phyloP scores from a whole-genome alignment of 1,284 basidiomycete genomes.

The Sporisorium exsertum region DNA sequence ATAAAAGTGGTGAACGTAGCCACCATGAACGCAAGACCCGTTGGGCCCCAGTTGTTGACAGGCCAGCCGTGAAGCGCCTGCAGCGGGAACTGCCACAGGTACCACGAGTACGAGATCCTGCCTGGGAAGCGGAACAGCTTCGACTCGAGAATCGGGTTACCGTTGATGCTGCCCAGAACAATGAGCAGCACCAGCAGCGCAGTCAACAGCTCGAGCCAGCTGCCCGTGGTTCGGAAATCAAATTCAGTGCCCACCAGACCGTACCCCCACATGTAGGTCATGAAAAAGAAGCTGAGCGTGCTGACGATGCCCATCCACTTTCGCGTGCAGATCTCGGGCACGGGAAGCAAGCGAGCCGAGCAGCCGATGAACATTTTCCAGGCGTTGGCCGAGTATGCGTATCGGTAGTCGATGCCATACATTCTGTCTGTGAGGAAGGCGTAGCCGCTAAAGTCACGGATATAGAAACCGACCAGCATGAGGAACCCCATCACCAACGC shows the following conservation, averaged over 20 bases:
- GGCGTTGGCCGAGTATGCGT: conserved; percentile 31
- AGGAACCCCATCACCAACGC: conserved; percentile 21
- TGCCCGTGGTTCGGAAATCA: conserved; percentile 34
- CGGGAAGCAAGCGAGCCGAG: conserved; percentile 25
- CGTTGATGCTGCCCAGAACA: conserved; percentile 32
- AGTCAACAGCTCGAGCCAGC: conserved; percentile 33
- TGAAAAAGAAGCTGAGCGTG: conserved; percentile 22
- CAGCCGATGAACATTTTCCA: conserved; percentile 47
- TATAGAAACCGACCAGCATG: conserved; percentile 21
- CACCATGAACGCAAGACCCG: conserved; percentile 33
- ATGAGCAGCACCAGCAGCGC: conserved; percentile 16
- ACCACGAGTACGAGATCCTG: conserved; percentile 40
- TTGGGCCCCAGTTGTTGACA: conserved; percentile 24
- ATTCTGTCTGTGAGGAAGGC: conserved; percentile 27
- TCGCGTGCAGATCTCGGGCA: conserved; percentile 16
- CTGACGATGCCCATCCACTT: conserved; percentile 22
- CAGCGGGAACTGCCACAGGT: conserved; percentile 44
- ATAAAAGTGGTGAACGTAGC: conserved; percentile 36
- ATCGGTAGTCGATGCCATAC: conserved; percentile 39
- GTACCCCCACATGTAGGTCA: conserved; percentile 30
- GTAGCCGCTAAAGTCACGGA: conserved; percentile 25
- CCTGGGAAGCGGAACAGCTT: conserved; percentile 36
- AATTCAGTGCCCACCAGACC: conserved; percentile 3
- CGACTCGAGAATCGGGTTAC: conserved; percentile 40
- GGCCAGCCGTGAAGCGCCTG: conserved; percentile 29